Evolutionary conservation across 2,329 filamentous ascomycete species (phyloP).

Genomic region (Ophioceras dolichostomum): DNA sequence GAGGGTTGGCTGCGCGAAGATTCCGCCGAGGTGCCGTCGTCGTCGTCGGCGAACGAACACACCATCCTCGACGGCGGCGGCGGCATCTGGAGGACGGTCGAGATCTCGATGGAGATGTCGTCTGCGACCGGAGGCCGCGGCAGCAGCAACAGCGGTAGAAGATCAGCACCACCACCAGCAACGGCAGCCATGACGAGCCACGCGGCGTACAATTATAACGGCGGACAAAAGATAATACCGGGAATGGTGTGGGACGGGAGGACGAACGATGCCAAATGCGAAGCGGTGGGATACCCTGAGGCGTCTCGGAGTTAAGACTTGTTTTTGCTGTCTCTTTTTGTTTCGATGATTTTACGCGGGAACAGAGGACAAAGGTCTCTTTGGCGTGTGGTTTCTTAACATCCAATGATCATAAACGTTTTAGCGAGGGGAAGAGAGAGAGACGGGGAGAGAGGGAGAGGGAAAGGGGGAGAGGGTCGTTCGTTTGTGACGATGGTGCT

Average conservation of each 20-base stretch:
- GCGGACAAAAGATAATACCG: neutral
- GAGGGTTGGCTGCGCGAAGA: neutral
- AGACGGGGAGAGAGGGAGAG: too few relatives aligned
- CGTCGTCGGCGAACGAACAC: neutral
- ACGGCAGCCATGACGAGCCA: neutral
- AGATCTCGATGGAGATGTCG: constrained; percentile 1
- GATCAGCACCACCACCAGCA: neutral
- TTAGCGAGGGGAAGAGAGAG: too few relatives aligned
- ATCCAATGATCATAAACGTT: too few relatives aligned
- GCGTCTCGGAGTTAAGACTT: too few relatives aligned
- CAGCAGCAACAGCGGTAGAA: neutral
- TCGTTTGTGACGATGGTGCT: too few relatives aligned
- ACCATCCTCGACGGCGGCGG: neutral
- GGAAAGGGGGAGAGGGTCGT: too few relatives aligned
- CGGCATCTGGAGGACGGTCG: neutral
- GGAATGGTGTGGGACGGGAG: neutral
- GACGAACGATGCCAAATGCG: neutral
- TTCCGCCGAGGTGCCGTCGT: neutral
- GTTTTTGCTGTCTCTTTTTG: too few relatives aligned
- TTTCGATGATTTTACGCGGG: too few relatives aligned
- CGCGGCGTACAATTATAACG: neutral
- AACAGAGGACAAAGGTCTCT: too few relatives aligned
- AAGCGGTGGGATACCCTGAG: neutral
- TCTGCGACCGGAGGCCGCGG: neutral
- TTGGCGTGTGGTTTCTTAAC: too few relatives aligned